Evolutionary conservation across 1,284 basidiomycete species (phyloP).

Genomic region (Sutorius eximius): DNA sequence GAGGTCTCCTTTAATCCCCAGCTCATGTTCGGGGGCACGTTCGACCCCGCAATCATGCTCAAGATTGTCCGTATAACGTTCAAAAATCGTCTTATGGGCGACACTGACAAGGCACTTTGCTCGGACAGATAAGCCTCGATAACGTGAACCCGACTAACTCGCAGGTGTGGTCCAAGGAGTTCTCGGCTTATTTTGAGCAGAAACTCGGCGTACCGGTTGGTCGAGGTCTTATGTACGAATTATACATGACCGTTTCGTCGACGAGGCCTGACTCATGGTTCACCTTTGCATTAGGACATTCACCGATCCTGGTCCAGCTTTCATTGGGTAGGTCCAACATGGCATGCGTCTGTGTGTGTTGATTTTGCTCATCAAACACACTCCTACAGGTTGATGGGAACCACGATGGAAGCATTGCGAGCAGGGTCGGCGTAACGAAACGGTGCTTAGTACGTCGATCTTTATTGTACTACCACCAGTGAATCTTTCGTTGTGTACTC

Average conservation of each 20-base stretch:
- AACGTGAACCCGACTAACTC: conserved; percentile 53
- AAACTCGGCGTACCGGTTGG: conserved; percentile 50
- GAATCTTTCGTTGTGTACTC: not conserved
- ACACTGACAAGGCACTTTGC: not conserved
- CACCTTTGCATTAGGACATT: conserved; percentile 42
- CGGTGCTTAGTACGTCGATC: not conserved
- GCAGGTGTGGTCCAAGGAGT: conserved; percentile 51
- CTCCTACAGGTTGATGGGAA: conserved; percentile 12
- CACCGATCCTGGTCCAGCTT: conserved; percentile 55
- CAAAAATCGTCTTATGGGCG: not conserved
- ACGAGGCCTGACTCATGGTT: conserved; percentile 45
- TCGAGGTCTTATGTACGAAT: conserved; percentile 54
- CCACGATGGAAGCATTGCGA: conserved; percentile 14
- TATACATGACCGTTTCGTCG: conserved; percentile 32
- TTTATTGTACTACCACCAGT: not conserved
- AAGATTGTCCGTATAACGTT: conserved; percentile 47
- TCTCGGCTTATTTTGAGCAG: conserved; percentile 54
- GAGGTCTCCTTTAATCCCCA: conserved; percentile 56
- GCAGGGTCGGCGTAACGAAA: not conserved
- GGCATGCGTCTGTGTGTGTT: not conserved
- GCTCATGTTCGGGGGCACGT: conserved; percentile 57
- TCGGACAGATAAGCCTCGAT: conserved; percentile 50
- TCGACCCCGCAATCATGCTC: conserved; percentile 63
- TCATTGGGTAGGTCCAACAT: conserved; percentile 47
- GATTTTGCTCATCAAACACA: not conserved